phyloP scores from a whole-genome alignment of 306 rosid genomes.

The Dryas drummondii region DNA sequence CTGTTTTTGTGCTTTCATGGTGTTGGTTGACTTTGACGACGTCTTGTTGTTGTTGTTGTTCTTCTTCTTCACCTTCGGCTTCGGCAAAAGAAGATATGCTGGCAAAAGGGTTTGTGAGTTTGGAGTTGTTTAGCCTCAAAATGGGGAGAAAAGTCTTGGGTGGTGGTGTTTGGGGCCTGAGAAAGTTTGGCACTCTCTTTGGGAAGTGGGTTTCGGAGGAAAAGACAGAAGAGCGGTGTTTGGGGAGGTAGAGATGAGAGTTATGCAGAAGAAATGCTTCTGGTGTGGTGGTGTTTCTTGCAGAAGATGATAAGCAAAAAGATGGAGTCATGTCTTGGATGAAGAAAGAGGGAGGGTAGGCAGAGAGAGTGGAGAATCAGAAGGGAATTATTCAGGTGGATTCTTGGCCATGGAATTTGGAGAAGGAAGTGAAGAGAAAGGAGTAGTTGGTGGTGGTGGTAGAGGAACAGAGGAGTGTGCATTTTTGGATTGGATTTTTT shows the following conservation, averaged over 20 bases:
- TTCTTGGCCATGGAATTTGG: constrained; percentile 52
- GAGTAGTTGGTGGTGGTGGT: constrained; percentile 25
- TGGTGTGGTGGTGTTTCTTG: constrained; percentile 30
- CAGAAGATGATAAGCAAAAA: constrained; percentile 55
- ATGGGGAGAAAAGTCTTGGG: constrained; percentile 21
- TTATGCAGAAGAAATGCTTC: constrained; percentile 29
- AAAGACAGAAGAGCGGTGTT: constrained; percentile 22
- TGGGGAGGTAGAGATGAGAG: constrained; percentile 27
- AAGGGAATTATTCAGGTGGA: constrained; percentile 50
- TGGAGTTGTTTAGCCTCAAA: constrained; percentile 37
- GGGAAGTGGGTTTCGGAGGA: constrained; percentile 27
- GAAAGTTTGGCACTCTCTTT: constrained; percentile 12
- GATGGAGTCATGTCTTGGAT: constrained; percentile 54
- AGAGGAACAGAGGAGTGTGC: constrained; percentile 33
- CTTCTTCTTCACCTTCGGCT: constrained; percentile 31
- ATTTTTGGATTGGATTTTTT: constrained; percentile 25
- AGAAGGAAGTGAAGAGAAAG: constrained; percentile 24
- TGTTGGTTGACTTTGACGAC: constrained; percentile 23
- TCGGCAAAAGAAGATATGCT: constrained; percentile 73
- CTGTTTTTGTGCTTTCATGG: constrained; percentile 18
- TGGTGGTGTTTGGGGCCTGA: constrained; percentile 27
- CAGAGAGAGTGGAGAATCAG: constrained; percentile 14
- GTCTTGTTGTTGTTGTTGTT: constrained; percentile 28
- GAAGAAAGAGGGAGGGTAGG: constrained; percentile 2
- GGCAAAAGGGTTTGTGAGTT: constrained; percentile 55